Conservation (phyloP, 2,329 filamentous ascomycete species). For the Alternaria atra region DNA sequence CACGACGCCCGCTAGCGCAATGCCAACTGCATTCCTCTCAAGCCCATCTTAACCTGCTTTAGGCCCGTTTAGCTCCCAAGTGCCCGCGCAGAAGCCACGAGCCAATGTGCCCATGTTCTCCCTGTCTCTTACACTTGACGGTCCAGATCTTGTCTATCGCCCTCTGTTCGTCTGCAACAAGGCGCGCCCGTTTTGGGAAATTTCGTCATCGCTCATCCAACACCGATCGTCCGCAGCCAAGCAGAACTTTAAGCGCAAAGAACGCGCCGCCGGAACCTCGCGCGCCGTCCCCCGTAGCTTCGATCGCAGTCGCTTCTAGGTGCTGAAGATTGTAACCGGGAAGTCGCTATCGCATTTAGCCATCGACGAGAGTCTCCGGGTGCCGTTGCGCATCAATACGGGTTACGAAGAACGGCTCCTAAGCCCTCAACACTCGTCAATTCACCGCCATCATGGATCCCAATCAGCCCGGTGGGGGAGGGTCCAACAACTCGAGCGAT, state of each 20-base stretch:
- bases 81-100: slow-evolving; percentile 32
- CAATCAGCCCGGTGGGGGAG: slow-evolving; percentile 44
- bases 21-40: slow-evolving; percentile 35
- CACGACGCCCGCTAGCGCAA: slow-evolving; percentile 26
- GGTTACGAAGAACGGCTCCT: slow-evolving; percentile 8
- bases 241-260: slow-evolving; percentile 18
- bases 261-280: slow-evolving; percentile 22
- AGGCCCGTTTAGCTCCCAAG: slow-evolving; percentile 38
- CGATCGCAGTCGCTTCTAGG: slow-evolving; percentile 4
- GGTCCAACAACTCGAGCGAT: slow-evolving; percentile 87
- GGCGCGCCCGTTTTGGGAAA: slow-evolving; percentile 30
- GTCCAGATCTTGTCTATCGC: slow-evolving; percentile 35
- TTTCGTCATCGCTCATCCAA: slow-evolving; percentile 34
- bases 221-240: slow-evolving; percentile 25
- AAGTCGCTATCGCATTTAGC: background rate
- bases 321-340: slow-evolving; percentile 5
- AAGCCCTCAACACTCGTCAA: slow-evolving; percentile 1
- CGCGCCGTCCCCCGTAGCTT: slow-evolving; percentile 22
- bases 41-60: slow-evolving; percentile 38
- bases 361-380: background rate
- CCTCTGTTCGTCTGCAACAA: slow-evolving; percentile 26
- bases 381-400: slow-evolving; percentile 18
- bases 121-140: slow-evolving; percentile 35
- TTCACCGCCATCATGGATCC: slow-evolving; percentile 41
- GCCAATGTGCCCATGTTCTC: slow-evolving; percentile 32